These are phyloP conservation scores for Fermentozyma sake DNA, from an alignment of 1,139 yeast species.

Conservation along the genomic window DNA sequence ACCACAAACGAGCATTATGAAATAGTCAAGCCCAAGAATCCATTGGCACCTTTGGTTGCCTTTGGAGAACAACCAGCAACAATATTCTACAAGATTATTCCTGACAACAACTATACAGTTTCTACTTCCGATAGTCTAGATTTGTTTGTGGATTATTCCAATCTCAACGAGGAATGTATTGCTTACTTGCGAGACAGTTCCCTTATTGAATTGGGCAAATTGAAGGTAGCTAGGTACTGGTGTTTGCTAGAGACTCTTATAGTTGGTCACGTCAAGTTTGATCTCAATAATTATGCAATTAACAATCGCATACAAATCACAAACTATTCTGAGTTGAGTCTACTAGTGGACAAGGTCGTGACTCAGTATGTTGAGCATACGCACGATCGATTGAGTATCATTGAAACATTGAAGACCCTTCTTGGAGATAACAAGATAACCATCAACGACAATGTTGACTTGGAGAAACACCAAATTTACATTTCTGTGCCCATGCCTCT, in stretches of 20 bases:
- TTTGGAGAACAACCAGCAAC: slow-evolving; percentile 69
- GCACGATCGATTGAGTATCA: too few species aligned
- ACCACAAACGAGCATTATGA: slow-evolving; percentile 34
- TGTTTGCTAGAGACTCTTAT: slow-evolving; percentile 23
- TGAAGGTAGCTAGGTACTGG: slow-evolving; percentile 15
- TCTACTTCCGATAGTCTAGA: slow-evolving; percentile 33
- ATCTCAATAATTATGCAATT: slow-evolving; percentile 36
- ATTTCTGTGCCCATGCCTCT: slow-evolving; percentile 53
- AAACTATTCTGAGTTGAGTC: background rate
- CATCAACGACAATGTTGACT: background rate
- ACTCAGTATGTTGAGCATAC: slow-evolving; percentile 11
- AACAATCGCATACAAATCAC: slow-evolving; percentile 19
- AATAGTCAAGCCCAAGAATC: slow-evolving; percentile 19
- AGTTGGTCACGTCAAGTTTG: slow-evolving; percentile 24
- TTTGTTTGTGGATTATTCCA: slow-evolving; percentile 42
- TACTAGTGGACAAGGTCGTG: slow-evolving; percentile 12
- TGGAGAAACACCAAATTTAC: slow-evolving; percentile 17
- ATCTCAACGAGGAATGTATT: slow-evolving; percentile 41
- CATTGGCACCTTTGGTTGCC: slow-evolving; percentile 39
- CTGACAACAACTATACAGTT: slow-evolving; percentile 16
- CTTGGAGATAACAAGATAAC: slow-evolving; percentile 7
- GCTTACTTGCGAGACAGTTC: slow-evolving; percentile 11
- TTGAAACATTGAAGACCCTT: too few species aligned
- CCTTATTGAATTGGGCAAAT: slow-evolving; percentile 8
- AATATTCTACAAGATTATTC: slow-evolving; percentile 50